Base-by-base conservation (phyloP, 2,329 filamentous ascomycete genomes). In the Penicillium corylophilum region DNA sequence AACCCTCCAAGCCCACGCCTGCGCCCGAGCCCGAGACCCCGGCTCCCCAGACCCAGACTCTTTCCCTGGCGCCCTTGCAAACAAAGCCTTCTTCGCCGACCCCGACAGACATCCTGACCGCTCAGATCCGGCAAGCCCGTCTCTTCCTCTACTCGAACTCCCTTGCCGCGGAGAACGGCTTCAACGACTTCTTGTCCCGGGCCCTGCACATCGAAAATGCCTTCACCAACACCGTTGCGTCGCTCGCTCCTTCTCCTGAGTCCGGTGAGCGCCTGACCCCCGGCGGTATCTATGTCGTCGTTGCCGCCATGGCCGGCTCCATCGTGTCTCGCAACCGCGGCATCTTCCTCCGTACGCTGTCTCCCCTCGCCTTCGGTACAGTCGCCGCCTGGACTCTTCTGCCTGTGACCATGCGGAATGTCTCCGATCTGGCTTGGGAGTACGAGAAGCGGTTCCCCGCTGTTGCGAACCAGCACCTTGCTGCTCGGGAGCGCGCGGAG, bases 251-350 rank as follows among this genome's bases (percentile, higher is more conserved):
- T 26, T 80, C 91, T 33, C 87, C 86, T 65, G 88, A 93, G 74
- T 89, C 85, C 54, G 89, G 89, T 70, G 94, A 99, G 79, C 85
- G 86, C 69, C 82, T 99, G 50, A 86, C 97, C 75, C 94, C 94
- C 29, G 93, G 93, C 23, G 80, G 85, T 53, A 84, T 97, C 62
- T 97, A 97, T 76, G 91, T 97, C 42, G 82, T 96, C 26, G 92
- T 99, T 43, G 87, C 92, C 38, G 86, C 90, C 64, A 96, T 99
- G 92, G 90, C 94, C 31, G 94, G 93, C 63, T 91, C 85, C 73
- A 97, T 99, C 70, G 79, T 96, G 49, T 85, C 89, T 49, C 85
- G 93, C 57, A 95, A 95, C 79, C 86, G 93, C 64, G 92, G 88
- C 72, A 81, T 97, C 57, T 71, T 96, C 56, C 77, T 99, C 48